phyloP scores from a whole-genome alignment of 768 basidiomycete species.

The Filobasidium floriforme region DNA sequence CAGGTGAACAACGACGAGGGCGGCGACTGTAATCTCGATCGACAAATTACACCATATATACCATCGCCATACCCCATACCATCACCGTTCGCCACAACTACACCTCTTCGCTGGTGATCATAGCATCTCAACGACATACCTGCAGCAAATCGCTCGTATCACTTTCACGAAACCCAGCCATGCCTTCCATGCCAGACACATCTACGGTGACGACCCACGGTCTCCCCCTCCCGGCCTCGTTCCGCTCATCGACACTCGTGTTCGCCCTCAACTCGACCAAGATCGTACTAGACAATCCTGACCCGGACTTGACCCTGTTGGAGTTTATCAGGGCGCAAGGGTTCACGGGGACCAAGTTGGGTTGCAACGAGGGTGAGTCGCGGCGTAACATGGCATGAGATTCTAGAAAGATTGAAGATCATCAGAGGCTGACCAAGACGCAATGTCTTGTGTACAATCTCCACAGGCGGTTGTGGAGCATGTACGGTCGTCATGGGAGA shows the following conservation, averaged over 20 bases:
- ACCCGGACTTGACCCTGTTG: constrained; percentile 30
- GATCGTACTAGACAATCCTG: constrained; percentile 26
- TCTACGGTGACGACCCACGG: not conserved
- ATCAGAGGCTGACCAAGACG: no score
- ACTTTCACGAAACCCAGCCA: not conserved
- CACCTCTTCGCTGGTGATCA: not conserved
- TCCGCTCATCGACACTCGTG: constrained; percentile 16
- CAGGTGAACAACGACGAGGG: no score
- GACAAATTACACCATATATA: not conserved
- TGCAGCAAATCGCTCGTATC: no score
- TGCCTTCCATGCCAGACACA: constrained; percentile 13
- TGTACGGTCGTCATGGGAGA: constrained; percentile 23
- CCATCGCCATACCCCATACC: not conserved
- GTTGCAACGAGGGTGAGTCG: constrained; percentile 24
- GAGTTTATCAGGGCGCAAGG: constrained; percentile 32
- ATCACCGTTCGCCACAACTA: not conserved
- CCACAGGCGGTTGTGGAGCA: constrained; percentile 33
- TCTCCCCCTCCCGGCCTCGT: constrained; percentile 12
- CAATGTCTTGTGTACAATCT: no score
- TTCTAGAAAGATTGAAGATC: no score
- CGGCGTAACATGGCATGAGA: no score
- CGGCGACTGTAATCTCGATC: no score
- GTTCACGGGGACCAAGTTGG: constrained; percentile 32
- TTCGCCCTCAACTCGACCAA: constrained; percentile 29
- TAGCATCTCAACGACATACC: not conserved